Conservation (phyloP, 345 rosid species). For the Eutrema heterophyllum region DNA sequence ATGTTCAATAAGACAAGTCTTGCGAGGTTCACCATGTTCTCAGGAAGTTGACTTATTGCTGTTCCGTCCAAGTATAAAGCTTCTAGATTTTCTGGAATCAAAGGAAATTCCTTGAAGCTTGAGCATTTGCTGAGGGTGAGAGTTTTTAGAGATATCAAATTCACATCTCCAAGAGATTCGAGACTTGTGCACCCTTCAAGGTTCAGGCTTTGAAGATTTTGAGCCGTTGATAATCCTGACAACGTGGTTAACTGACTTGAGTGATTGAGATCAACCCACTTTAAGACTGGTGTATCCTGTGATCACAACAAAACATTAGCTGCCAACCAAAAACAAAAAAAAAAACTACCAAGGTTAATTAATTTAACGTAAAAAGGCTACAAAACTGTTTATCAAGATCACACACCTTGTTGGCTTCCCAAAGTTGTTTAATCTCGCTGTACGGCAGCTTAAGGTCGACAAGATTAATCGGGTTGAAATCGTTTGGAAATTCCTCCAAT, state of each 20-base stretch:
- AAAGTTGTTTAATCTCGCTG: constrained; percentile 20
- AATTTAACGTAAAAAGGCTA: neutral
- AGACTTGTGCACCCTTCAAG: neutral
- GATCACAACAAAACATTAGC: neutral
- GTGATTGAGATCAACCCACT: constrained; percentile 10
- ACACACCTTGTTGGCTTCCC: constrained; percentile 24
- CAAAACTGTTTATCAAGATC: neutral
- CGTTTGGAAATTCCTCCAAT: constrained; percentile 7
- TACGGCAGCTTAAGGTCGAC: constrained; percentile 3
- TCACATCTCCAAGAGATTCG: neutral
- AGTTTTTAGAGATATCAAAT: neutral
- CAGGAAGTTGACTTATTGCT: neutral
- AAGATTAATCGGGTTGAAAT: neutral
- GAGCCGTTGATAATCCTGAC: neutral
- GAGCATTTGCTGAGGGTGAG: neutral
- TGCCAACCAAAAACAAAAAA: neutral
- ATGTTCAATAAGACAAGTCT: neutral
- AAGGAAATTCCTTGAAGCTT: neutral
- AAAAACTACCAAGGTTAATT: neutral
- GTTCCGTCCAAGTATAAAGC: neutral
- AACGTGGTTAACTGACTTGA: neutral
- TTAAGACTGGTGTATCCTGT: constrained; percentile 19
- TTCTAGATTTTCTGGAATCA: neutral
- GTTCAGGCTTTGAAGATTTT: neutral
- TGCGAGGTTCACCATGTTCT: neutral